Evolutionary conservation across 257 asterid species (phyloP).

Genomic region (Jaltomata sinuosa): DNA sequence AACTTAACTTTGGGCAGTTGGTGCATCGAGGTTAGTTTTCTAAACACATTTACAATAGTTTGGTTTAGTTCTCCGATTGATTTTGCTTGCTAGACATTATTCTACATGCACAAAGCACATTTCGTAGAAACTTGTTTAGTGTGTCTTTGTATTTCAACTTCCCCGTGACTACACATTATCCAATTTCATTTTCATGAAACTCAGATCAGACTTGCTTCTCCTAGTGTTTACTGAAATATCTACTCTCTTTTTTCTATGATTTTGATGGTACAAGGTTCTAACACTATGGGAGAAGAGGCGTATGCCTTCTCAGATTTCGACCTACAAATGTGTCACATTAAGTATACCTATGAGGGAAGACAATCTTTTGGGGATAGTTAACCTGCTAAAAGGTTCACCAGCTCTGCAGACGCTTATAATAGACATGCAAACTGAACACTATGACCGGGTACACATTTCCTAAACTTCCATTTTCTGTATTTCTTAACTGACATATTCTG

Average conservation of each 20-base stretch:
- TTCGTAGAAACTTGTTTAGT: not conserved
- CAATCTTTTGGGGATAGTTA: not conserved
- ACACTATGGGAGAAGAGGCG: not conserved
- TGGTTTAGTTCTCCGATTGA: too few relatives aligned
- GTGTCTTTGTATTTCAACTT: not conserved
- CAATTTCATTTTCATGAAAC: not conserved
- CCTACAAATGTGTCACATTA: not conserved
- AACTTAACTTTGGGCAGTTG: not conserved
- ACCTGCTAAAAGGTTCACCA: slow-evolving; percentile 1
- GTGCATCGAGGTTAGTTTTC: slow-evolving; percentile 2
- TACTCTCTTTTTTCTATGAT: not conserved
- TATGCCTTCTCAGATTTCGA: not conserved
- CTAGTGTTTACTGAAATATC: not conserved
- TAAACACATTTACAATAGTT: too few relatives aligned
- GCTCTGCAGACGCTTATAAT: not conserved
- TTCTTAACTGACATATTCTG: not conserved
- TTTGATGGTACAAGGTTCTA: not conserved
- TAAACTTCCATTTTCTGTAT: not conserved
- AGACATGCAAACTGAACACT: not conserved
- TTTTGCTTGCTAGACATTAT: too few relatives aligned
- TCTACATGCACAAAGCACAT: too few relatives aligned
- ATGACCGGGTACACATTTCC: not conserved
- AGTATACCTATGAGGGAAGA: not conserved
- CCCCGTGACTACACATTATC: not conserved
- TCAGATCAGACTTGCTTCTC: not conserved